These are phyloP conservation scores for Bolboschoenoplectus hybrid DNA, from an alignment of 202 grass and related monocot genomes.

Conservation along the genomic window DNA sequence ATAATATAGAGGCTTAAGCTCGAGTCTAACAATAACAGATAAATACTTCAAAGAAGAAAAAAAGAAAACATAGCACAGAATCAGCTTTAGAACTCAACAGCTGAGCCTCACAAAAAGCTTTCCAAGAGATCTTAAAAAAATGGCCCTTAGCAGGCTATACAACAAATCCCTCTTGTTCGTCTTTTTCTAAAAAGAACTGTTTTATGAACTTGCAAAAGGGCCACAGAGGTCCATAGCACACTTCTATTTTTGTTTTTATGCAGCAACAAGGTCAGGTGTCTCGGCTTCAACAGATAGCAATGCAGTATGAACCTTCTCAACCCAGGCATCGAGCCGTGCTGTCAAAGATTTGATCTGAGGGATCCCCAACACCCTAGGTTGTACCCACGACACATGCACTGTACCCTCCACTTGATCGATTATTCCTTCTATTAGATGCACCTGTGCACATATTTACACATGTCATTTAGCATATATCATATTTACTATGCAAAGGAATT, in stretches of 20 bases:
- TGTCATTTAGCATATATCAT: background rate
- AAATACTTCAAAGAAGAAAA: conserved; percentile 3
- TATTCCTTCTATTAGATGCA: conserved; percentile 98
- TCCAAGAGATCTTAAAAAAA: conserved; percentile 31
- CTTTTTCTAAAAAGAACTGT: conserved; percentile 30
- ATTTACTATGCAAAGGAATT: background rate
- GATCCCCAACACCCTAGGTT: conserved; percentile 90
- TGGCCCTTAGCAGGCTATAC: conserved; percentile 16
- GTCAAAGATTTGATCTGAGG: conserved; percentile 80
- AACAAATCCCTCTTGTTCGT: conserved; percentile 24
- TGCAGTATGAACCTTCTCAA: conserved; percentile 77
- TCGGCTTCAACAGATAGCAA: conserved; percentile 89
- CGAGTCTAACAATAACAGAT: conserved; percentile 18
- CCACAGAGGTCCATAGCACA: conserved; percentile 23
- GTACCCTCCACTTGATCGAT: conserved; percentile 94
- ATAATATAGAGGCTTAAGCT: conserved; percentile 28
- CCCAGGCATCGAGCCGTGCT: conserved; percentile 76
- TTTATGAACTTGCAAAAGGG: conserved; percentile 31
- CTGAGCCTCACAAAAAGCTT: conserved; percentile 13
- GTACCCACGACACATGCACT: conserved; percentile 88
- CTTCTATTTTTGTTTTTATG: conserved; percentile 44
- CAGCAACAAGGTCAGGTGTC: conserved; percentile 86
- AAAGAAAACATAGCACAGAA: conserved; percentile 21
- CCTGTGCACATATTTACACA: conserved; percentile 44
- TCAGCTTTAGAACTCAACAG: conserved; percentile 22